phyloP scores from a whole-genome alignment of 108 stramenopile species.

The Cyclotella sp. region DNA sequence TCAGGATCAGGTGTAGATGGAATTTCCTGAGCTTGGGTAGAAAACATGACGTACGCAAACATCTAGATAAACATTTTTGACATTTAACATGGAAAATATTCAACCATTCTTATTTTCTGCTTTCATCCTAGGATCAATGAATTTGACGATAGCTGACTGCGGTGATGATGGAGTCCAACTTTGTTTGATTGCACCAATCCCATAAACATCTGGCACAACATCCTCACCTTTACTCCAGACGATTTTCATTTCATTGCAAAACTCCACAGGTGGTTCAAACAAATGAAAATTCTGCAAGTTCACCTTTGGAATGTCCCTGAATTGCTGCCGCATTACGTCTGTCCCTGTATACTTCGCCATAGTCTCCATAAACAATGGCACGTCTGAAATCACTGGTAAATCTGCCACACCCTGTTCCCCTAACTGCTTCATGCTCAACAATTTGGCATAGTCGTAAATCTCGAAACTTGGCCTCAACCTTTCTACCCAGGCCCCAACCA shows the following conservation, averaged over 20 bases:
- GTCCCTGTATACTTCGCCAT: conserved; percentile 23
- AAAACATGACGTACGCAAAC: no score
- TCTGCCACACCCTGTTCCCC: conserved; percentile 29
- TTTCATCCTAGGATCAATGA: not conserved
- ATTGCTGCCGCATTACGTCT: conserved; percentile 18
- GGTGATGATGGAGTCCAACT: conserved; percentile 1
- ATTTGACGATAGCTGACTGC: not conserved
- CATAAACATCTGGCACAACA: conserved; percentile 39
- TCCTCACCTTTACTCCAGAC: conserved; percentile 45
- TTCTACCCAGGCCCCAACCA: conserved; percentile 51
- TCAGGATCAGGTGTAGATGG: no score
- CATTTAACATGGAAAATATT: no score
- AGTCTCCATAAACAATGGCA: conserved; percentile 41
- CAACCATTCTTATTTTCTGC: not conserved
- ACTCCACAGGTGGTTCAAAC: conserved; percentile 47
- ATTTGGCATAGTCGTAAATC: conserved; percentile 51
- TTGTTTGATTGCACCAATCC: conserved; percentile 44
- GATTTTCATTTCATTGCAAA: conserved; percentile 44
- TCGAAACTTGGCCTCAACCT: conserved; percentile 49
- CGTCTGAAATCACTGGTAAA: conserved; percentile 35
- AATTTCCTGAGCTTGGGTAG: no score
- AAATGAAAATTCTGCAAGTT: conserved; percentile 37
- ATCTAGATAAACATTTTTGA: no score
- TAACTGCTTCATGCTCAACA: conserved; percentile 45
- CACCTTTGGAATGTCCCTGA: conserved; percentile 25